Evolutionary conservation across 768 basidiomycete genomes (phyloP), one percentile per base, ranked within the genome.

Genomic region (Kondoa malvinella): DNA sequence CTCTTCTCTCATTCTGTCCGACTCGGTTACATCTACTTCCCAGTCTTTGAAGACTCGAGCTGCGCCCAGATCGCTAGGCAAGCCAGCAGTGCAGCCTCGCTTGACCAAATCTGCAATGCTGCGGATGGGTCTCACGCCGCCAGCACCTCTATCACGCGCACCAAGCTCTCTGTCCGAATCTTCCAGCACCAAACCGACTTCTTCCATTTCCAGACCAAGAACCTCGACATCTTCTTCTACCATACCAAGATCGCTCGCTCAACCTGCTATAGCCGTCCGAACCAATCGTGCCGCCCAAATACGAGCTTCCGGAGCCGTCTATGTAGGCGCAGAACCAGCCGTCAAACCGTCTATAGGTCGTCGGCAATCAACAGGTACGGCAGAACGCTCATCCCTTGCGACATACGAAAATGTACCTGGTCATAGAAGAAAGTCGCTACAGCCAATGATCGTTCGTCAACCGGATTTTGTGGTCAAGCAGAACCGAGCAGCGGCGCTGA

Each of bases 101-200:
- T 31, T 63, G 14, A 63, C 61, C 16, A 63, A 63, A 32, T 27
- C 61, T 29, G 61, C 61, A 17, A 33, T 33, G 16, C 61, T 63
- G 17, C 3, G 61, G n/a, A 63, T 63, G 61, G 61, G 61, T 29
- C 16, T 63, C 3, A 17, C 15, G 8, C 61, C 33, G 27, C 61
- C 61, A 3, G 32, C 61, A 50, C 21, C 40, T 50, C 21, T 21
- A 8, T 50, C 40, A 50, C n/a, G 40, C 40, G 40, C 40, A 50
- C 21, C 8, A 50, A 50, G 21, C 40, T 50, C 40, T 50, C 8
- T 21, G 12, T 50, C 40, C 21, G 40, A 21, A 8, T 8, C 40
- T 8, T 50, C 40, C 8, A 50, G 40, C 40, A 8, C 40, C 3
- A 29, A 50, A 50, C 40, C 40, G 8, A 50, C 21, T 8, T 50